phyloP scores from a whole-genome alignment of 805 yeast genomes.

The Kluyveromyces lactis region DNA sequence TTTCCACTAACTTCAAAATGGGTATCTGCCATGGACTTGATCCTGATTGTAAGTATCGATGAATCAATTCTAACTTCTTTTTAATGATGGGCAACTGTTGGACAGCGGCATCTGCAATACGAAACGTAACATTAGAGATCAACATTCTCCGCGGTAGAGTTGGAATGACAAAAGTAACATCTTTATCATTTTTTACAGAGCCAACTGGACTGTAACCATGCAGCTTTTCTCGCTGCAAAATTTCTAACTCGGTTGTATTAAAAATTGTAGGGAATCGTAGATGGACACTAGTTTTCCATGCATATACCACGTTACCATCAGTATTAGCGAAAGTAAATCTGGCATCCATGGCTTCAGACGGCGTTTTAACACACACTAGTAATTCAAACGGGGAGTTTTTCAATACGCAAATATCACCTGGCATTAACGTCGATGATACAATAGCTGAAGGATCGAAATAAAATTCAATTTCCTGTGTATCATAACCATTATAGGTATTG shows the following conservation, averaged over 20 bases:
- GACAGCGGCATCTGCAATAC: slow-evolving; percentile 36
- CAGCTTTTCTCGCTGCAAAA: slow-evolving; percentile 13
- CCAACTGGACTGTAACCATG: slow-evolving; percentile 28
- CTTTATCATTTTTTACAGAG: slow-evolving; percentile 17
- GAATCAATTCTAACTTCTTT: slow-evolving; percentile 38
- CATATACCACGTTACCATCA: slow-evolving; percentile 49
- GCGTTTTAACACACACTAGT: slow-evolving; percentile 48
- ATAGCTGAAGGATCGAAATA: slow-evolving; percentile 8
- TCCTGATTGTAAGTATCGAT: slow-evolving; percentile 35
- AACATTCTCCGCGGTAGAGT: slow-evolving; percentile 26
- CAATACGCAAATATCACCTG: slow-evolving; percentile 61
- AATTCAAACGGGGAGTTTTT: slow-evolving; percentile 37
- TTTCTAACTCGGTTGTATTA: slow-evolving; percentile 10
- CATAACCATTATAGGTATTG: neutral
- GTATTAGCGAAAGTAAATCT: slow-evolving; percentile 48
- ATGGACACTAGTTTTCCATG: slow-evolving; percentile 36
- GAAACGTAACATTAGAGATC: slow-evolving; percentile 28
- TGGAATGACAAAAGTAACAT: slow-evolving; percentile 27
- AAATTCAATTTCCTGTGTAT: neutral
- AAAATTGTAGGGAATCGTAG: slow-evolving; percentile 43
- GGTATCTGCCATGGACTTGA: slow-evolving; percentile 36
- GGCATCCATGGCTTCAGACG: slow-evolving; percentile 40
- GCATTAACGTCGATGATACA: slow-evolving; percentile 22
- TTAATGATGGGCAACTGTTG: slow-evolving; percentile 32
- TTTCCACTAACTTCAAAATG: slow-evolving; percentile 30